phyloP scores from a whole-genome alignment of 345 rosid genomes.

The Aquilaria yunnanensis region DNA sequence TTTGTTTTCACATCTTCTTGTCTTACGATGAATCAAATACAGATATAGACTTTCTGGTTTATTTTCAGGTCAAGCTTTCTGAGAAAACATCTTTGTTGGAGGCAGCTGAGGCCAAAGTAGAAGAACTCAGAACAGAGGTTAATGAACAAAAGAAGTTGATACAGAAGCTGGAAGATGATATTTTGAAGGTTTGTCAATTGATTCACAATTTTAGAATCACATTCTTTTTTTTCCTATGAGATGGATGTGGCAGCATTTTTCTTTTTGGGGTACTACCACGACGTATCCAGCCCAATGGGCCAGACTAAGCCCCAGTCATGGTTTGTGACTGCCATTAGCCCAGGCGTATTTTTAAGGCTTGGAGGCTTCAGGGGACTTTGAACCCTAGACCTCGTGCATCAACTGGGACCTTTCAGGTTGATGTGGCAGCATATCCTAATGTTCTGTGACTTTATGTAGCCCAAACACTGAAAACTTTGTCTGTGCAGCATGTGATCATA shows the following conservation, averaged over 20 bases:
- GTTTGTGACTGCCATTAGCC: too few species aligned
- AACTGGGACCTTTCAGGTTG: not conserved
- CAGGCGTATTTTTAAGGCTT: too few species aligned
- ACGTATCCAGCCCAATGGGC: too few species aligned
- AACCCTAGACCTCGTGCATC: too few species aligned
- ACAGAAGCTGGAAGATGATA: conserved; percentile 97
- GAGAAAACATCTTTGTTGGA: conserved; percentile 73
- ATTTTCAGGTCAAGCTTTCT: conserved; percentile 69
- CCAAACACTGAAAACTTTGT: too few species aligned
- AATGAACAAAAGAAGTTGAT: conserved; percentile 78
- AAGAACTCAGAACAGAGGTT: conserved; percentile 63
- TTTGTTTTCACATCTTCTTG: conserved; percentile 11
- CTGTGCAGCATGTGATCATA: too few species aligned
- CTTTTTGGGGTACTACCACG: too few species aligned
- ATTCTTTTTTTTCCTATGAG: conserved; percentile 8
- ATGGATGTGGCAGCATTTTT: not conserved
- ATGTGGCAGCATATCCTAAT: not conserved
- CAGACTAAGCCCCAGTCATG: too few species aligned
- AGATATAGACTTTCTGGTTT: conserved; percentile 2
- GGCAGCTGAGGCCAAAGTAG: conserved; percentile 65
- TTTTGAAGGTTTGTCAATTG: conserved; percentile 59
- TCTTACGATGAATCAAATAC: not conserved
- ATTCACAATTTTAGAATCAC: conserved; percentile 9
- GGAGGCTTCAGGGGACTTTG: too few species aligned
- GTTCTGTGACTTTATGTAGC: too few species aligned